Conservation (phyloP, 805 yeast genomes). For the Lipomyces spencermartinsiae region DNA sequence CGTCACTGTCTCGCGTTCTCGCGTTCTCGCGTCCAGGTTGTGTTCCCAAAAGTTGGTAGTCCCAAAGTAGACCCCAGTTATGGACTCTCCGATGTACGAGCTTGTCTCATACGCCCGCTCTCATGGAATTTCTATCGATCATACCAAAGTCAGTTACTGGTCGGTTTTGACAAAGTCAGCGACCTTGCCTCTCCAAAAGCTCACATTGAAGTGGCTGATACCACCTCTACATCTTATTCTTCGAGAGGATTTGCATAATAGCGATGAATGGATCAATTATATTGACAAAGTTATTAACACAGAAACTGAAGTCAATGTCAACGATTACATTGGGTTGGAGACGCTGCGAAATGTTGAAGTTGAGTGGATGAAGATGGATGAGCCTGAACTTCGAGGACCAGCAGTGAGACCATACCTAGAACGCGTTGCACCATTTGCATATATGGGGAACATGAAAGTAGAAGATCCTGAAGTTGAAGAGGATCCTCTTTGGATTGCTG, state of each 20-base stretch:
- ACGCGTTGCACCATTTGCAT: slow-evolving; percentile 22
- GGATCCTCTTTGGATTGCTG: neutral
- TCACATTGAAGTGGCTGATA: neutral
- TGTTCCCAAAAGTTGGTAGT: too few species aligned
- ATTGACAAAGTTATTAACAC: neutral
- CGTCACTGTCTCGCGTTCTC: too few species aligned
- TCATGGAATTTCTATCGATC: slow-evolving; percentile 4
- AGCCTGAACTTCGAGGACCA: neutral
- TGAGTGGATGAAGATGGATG: neutral
- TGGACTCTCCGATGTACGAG: neutral
- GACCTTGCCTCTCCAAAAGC: neutral
- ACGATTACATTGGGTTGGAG: slow-evolving; percentile 1
- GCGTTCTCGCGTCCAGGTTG: too few species aligned
- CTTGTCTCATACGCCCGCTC: neutral
- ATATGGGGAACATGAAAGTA: slow-evolving; percentile 20
- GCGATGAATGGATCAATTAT: neutral
- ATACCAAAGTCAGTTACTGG: neutral
- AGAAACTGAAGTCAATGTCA: neutral
- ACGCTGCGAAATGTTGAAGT: neutral
- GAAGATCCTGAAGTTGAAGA: neutral
- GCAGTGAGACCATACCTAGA: slow-evolving; percentile 16
- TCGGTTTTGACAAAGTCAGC: neutral
- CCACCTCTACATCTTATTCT: neutral
- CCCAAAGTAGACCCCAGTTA: neutral
- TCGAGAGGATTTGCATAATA: neutral